These are phyloP conservation scores for Talaromyces sp. DNA, from an alignment of 2,329 filamentous ascomycete species.

Conservation along the genomic window DNA sequence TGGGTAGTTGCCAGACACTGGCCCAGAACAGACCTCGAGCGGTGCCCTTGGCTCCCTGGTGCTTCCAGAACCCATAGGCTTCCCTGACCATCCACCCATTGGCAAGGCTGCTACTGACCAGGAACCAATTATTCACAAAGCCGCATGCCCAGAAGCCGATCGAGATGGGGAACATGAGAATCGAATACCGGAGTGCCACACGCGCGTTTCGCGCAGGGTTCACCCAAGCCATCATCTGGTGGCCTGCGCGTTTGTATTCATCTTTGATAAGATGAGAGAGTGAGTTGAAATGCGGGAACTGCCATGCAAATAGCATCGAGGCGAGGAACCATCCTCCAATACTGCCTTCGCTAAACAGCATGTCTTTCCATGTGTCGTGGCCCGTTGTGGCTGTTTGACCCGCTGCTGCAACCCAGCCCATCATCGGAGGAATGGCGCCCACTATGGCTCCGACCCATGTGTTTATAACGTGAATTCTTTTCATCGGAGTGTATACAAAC, in stretches of 20 bases:
- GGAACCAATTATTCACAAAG: conserved; percentile 80
- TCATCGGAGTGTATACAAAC: conserved; percentile 86
- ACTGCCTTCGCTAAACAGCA: conserved; percentile 64
- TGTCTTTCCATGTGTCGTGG: conserved; percentile 69
- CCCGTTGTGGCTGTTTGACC: conserved; percentile 71
- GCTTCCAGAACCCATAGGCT: conserved; percentile 73
- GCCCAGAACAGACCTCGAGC: conserved; percentile 92
- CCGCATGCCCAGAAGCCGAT: conserved; percentile 69
- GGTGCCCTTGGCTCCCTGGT: conserved; percentile 70
- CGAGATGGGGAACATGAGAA: conserved; percentile 83
- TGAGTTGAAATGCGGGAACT: conserved; percentile 97
- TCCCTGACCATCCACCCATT: conserved; percentile 82
- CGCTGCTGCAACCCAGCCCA: conserved; percentile 96
- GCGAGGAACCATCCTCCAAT: conserved; percentile 86
- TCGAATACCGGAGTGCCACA: conserved; percentile 79
- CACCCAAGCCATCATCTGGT: conserved; percentile 73
- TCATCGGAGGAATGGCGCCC: conserved; percentile 87
- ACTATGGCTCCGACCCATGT: conserved; percentile 94
- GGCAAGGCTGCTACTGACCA: conserved; percentile 70
- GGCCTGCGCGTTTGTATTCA: conserved; percentile 71
- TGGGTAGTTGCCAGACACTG: conserved; percentile 91
- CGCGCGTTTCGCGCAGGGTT: conserved; percentile 80
- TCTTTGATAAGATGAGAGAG: conserved; percentile 82
- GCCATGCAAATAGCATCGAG: conserved; percentile 83
- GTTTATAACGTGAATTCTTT: conserved; percentile 78